phyloP scores from a whole-genome alignment of 345 rosid genomes.

The Barbarea vulgaris region DNA sequence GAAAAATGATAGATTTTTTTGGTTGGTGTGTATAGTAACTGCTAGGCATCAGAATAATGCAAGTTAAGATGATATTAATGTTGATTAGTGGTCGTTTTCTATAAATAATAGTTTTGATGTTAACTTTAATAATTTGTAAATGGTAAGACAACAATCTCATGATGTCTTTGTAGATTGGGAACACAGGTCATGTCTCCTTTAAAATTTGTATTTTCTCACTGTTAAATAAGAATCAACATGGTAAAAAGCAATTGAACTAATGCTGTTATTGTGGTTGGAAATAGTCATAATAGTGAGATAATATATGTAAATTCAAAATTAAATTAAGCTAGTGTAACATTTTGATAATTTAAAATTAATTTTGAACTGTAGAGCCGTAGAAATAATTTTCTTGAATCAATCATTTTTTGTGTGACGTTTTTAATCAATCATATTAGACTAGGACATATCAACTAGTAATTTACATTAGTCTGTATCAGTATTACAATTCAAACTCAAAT shows the following conservation, averaged over 20 bases:
- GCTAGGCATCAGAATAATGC: constrained; percentile 17
- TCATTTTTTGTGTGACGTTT: background rate
- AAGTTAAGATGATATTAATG: background rate
- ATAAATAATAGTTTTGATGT: background rate
- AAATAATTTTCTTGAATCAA: background rate
- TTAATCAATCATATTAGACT: background rate
- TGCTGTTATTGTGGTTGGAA: background rate
- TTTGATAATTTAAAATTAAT: background rate
- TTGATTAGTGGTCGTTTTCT: constrained; percentile 26
- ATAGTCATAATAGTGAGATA: background rate
- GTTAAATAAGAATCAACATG: background rate
- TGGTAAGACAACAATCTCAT: constrained; percentile 26
- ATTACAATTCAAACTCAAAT: background rate
- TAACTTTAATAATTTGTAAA: background rate
- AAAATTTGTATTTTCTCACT: background rate
- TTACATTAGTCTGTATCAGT: background rate
- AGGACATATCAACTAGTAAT: background rate
- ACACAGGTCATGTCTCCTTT: constrained; percentile 28
- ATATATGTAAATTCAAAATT: background rate
- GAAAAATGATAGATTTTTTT: background rate
- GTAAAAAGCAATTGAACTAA: background rate
- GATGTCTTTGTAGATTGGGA: constrained; percentile 29
- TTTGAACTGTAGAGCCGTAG: background rate
- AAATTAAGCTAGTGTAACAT: background rate
- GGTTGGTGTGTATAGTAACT: constrained; percentile 10